Percentiles rank a stretch among this genome's conserved stretches.
phyloP scores from a whole-genome alignment of 495 filamentous ascomycete genomes.

The Jackrogersella multiformis region DNA sequence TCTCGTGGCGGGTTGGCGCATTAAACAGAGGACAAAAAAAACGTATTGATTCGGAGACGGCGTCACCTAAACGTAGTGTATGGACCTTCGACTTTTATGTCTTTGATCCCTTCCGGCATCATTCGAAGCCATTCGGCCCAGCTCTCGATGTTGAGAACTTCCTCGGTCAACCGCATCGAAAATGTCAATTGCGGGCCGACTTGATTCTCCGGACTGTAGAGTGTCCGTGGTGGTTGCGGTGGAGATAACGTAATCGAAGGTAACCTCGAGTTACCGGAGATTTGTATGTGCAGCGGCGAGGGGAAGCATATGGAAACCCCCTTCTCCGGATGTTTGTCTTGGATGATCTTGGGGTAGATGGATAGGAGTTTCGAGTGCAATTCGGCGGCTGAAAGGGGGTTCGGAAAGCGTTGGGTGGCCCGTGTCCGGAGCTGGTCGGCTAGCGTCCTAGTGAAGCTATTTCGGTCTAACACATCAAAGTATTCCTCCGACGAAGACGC shows the following conservation, averaged over 20 bases:
- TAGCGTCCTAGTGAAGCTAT: slow-evolving; percentile 56
- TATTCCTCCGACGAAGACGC: slow-evolving; percentile 59
- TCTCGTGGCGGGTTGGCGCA: slow-evolving; percentile 37
- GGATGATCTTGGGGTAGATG: slow-evolving; percentile 54
- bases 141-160: slow-evolving; percentile 51
- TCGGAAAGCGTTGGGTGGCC: slow-evolving; percentile 49
- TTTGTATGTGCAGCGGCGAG: slow-evolving; percentile 57
- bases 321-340: slow-evolving; percentile 53
- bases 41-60: slow-evolving; percentile 31
- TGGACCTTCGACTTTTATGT: slow-evolving; percentile 58
- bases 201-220: slow-evolving; percentile 47
- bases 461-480: slow-evolving; percentile 49
- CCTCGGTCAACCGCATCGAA: slow-evolving; percentile 55
- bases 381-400: slow-evolving; percentile 56
- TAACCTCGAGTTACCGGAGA: slow-evolving; percentile 53
- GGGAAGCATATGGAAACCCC: slow-evolving; percentile 53
- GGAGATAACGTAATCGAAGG: slow-evolving; percentile 57
- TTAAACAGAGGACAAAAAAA: slow-evolving; percentile 31
- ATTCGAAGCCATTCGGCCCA: slow-evolving; percentile 62
- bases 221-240: slow-evolving; percentile 49
- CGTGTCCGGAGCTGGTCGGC: slow-evolving; percentile 53
- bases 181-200: slow-evolving; percentile 50
- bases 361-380: slow-evolving; percentile 57
- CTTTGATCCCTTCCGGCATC: slow-evolving; percentile 59
- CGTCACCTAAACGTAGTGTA: slow-evolving; percentile 58